A percentile compares a stretch with the other conserved stretches of the same genome.
These are phyloP conservation scores for Trichaptum fuscoviolaceum DNA, from an alignment of 768 basidiomycete genomes.

Conservation along the genomic window DNA sequence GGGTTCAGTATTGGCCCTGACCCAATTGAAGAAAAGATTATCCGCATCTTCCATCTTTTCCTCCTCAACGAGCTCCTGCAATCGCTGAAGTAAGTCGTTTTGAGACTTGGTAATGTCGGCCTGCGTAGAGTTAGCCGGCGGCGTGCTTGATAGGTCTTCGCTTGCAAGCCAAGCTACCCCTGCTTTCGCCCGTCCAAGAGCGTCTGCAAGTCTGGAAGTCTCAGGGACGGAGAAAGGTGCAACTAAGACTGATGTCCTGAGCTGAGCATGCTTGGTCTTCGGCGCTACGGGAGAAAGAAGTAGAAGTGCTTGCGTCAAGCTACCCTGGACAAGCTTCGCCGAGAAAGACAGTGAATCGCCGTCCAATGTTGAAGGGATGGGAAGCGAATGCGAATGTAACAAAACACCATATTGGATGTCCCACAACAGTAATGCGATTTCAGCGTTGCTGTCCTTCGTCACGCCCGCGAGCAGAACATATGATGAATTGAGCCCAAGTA, in stretches of 20 bases:
- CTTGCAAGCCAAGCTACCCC: conserved; percentile 43
- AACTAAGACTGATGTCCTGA: conserved; percentile 51
- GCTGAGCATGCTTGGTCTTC: neutral
- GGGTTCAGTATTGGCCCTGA: conserved; percentile 21
- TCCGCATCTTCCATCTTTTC: conserved; percentile 49
- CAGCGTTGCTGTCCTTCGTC: conserved; percentile 30
- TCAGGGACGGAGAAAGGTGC: conserved; percentile 50
- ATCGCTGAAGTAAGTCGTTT: conserved; percentile 30
- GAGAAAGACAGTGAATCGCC: conserved; percentile 10
- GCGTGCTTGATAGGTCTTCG: neutral
- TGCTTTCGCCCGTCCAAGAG: conserved; percentile 47
- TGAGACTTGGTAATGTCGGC: conserved; percentile 19
- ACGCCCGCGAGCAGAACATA: conserved; percentile 49
- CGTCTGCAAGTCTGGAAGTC: conserved; percentile 57
- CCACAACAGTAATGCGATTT: conserved; percentile 58
- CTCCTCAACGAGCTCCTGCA: conserved; percentile 37
- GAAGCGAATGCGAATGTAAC: conserved; percentile 46
- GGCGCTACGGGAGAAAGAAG: conserved; percentile 8
- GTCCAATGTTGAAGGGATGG: conserved; percentile 42
- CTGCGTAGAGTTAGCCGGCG: neutral
- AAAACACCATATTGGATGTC: conserved; percentile 65
- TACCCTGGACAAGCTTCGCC: conserved; percentile 7
- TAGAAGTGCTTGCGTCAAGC: conserved; percentile 9
- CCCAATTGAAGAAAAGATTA: conserved; percentile 58
- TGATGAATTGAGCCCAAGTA: conserved; percentile 51